A percentile compares a stretch with the other conserved stretches of the same genome.
phyloP scores from a whole-genome alignment of 2,329 filamentous ascomycete species.

The Beauveria pseudobassiana region DNA sequence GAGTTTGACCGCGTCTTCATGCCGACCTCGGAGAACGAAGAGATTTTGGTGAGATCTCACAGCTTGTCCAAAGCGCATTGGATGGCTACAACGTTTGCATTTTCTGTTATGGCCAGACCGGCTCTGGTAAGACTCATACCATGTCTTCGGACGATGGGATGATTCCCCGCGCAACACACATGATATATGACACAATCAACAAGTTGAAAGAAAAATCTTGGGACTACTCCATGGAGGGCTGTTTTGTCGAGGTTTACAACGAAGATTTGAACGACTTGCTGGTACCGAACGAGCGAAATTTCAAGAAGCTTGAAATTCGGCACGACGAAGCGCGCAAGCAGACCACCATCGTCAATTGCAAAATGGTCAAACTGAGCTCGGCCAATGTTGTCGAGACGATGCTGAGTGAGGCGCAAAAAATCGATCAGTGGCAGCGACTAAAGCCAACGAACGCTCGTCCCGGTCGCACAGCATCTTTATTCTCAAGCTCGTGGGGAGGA shows the following conservation, averaged over 20 bases:
- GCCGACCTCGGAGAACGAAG: constrained; percentile 66
- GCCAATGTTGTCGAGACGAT: constrained; percentile 74
- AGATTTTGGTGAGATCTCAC: constrained; percentile 92
- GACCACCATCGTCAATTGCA: constrained; percentile 75
- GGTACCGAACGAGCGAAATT: constrained; percentile 47
- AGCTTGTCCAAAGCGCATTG: constrained; percentile 90
- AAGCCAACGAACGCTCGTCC: constrained; percentile 89
- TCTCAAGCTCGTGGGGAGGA: constrained; percentile 66
- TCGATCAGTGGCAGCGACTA: constrained; percentile 90
- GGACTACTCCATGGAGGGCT: constrained; percentile 89
- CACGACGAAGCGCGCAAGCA: constrained; percentile 78
- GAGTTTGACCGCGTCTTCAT: constrained; percentile 91
- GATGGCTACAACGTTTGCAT: constrained; percentile 99
- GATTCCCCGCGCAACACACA: constrained; percentile 86
- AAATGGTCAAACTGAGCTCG: constrained; percentile 68
- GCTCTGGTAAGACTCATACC: constrained; percentile 74
- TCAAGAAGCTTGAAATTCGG: constrained; percentile 77
- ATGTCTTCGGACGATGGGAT: constrained; percentile 91
- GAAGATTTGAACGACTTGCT: constrained; percentile 92
- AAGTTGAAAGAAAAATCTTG: constrained; percentile 84
- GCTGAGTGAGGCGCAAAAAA: constrained; percentile 74
- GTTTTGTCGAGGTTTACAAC: constrained; percentile 97
- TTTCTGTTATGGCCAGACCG: constrained; percentile 91
- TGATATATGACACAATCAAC: constrained; percentile 86
- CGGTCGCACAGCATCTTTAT: constrained; percentile 96